A percentile compares a stretch with the other conserved stretches of the same genome.
These are phyloP conservation scores for Leccinellum luteum DNA, from an alignment of 768 basidiomycete species.

Conservation along the genomic window DNA sequence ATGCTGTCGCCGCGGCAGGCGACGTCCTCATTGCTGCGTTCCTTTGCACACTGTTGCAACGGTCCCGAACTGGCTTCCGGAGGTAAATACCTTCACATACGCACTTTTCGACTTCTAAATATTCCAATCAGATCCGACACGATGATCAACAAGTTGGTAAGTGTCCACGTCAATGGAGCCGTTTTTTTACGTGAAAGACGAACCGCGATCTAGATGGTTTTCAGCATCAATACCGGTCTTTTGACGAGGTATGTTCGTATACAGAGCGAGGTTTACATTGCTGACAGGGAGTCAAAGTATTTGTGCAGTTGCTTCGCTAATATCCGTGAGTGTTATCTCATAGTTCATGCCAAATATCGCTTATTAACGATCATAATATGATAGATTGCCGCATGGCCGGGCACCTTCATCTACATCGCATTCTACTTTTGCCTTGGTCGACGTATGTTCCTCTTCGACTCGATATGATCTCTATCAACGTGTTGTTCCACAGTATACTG, in stretches of 20 bases:
- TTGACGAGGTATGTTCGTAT: conserved; percentile 23
- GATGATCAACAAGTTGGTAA: conserved; percentile 49
- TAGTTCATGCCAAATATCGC: background rate
- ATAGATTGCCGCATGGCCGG: conserved; percentile 50
- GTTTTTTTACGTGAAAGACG: background rate
- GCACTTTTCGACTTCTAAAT: background rate
- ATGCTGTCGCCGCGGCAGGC: conserved; percentile 50
- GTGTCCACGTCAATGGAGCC: background rate
- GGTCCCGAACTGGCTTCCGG: conserved; percentile 52
- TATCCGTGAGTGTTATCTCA: conserved; percentile 40
- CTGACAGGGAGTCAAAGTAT: conserved; percentile 30
- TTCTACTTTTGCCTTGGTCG: conserved; percentile 66
- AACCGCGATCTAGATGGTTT: conserved; percentile 39
- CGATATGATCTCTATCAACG: background rate
- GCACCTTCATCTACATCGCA: conserved; percentile 59
- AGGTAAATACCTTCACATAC: conserved; percentile 26
- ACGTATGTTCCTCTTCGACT: conserved; percentile 36
- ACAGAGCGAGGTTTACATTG: too few species aligned
- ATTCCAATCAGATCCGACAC: conserved; percentile 40
- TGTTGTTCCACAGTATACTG: conserved; percentile 45
- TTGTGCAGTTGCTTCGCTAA: conserved; percentile 56
- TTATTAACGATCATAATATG: background rate
- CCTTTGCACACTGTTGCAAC: conserved; percentile 46
- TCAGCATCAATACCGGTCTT: conserved; percentile 46
- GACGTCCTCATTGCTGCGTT: conserved; percentile 52